Evolutionary conservation across 306 rosid species (phyloP).

Genomic region (Casuarina glauca): DNA sequence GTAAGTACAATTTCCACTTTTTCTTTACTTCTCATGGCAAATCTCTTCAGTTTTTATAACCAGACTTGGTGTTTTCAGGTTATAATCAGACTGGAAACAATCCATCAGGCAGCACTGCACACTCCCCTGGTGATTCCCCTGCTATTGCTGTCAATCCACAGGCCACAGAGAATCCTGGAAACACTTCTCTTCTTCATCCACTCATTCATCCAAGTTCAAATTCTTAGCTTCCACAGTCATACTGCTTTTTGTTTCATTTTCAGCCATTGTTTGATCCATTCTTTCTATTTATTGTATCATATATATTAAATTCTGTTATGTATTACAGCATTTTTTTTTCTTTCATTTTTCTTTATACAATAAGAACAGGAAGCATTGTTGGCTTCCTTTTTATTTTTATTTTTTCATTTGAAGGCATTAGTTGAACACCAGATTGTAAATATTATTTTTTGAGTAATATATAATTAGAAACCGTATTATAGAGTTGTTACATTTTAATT

Average conservation of each 20-base stretch:
- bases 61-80: slow-evolving; percentile 45
- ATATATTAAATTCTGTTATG: too few relatives aligned
- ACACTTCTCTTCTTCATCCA: slow-evolving; percentile 26
- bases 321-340: too few relatives aligned
- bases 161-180: slow-evolving; percentile 29
- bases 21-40: not conserved
- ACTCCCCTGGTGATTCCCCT: slow-evolving; percentile 48
- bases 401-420: too few relatives aligned
- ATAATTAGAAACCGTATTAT: too few relatives aligned
- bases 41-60: slow-evolving; percentile 10
- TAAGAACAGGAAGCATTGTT: too few relatives aligned
- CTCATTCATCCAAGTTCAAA: slow-evolving; percentile 40
- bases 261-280: too few relatives aligned
- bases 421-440: too few relatives aligned
- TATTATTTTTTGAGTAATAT: too few relatives aligned
- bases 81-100: slow-evolving; percentile 36
- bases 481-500: too few relatives aligned
- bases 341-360: too few relatives aligned
- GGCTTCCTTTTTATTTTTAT: too few relatives aligned
- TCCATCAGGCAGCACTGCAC: slow-evolving; percentile 34
- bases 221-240: slow-evolving; percentile 30
- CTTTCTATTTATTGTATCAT: too few relatives aligned
- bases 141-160: slow-evolving; percentile 43
- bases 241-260: slow-evolving; percentile 19
- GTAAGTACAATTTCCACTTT: slow-evolving; percentile 46